Evolutionary conservation across 495 filamentous ascomycete species (phyloP).

Genomic region (Penicillium manginii): DNA sequence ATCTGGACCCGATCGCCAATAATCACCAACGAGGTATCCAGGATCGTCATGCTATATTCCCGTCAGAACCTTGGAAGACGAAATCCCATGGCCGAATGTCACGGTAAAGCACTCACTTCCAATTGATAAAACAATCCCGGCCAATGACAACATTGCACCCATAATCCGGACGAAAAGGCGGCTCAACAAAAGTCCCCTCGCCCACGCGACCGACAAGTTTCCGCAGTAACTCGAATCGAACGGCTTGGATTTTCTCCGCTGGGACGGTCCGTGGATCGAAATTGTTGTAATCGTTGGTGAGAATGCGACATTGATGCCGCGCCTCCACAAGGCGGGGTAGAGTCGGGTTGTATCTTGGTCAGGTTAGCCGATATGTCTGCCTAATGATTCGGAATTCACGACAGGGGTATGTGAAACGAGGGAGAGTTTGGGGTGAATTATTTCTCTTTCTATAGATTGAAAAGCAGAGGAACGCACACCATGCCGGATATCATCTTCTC

Average conservation of each 20-base stretch:
- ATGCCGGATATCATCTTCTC: constrained; percentile 60
- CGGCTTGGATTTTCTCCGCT: constrained; percentile 37
- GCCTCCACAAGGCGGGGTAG: constrained; percentile 44
- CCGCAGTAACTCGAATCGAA: constrained; percentile 40
- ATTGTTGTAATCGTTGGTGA: constrained; percentile 51
- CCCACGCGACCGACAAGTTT: constrained; percentile 50
- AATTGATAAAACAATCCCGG: constrained; percentile 55
- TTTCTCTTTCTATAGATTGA: background rate
- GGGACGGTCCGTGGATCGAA: constrained; percentile 45
- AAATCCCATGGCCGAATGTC: too few species aligned
- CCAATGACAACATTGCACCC: constrained; percentile 59
- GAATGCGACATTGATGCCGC: constrained; percentile 48
- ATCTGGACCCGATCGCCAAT: constrained; percentile 75
- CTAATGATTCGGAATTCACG: background rate
- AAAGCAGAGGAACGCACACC: constrained; percentile 35
- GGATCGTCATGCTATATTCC: constrained; percentile 17
- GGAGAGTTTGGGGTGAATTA: background rate
- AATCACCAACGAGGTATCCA: constrained; percentile 74
- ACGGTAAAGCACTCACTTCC: constrained; percentile 52
- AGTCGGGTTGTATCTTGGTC: constrained; percentile 46
- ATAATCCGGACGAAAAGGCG: constrained; percentile 58
- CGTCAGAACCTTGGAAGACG: too few species aligned
- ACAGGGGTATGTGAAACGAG: background rate
- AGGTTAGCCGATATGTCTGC: background rate
- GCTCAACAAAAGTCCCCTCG: constrained; percentile 50